Evolutionary conservation across 495 filamentous ascomycete genomes (phyloP).

Genomic region (Penicillium cataractarum): DNA sequence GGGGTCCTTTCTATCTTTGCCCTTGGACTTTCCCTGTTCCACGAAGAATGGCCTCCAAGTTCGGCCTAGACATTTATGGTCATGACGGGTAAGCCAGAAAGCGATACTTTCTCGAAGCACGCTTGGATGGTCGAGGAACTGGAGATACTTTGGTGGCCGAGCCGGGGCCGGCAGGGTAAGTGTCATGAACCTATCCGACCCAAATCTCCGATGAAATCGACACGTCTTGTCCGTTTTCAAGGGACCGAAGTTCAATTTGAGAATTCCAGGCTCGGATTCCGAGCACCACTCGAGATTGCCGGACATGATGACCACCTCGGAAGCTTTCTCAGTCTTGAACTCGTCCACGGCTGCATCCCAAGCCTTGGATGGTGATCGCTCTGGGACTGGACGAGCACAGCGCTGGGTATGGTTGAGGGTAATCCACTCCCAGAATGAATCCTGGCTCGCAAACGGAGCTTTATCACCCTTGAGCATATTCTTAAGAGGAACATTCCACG

Average conservation of each 20-base stretch:
- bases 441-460: constrained; percentile 33
- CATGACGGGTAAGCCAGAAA: constrained; percentile 46
- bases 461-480: constrained; percentile 33
- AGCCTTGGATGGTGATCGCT: constrained; percentile 39
- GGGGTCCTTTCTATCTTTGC: constrained; percentile 29
- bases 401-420: constrained; percentile 31
- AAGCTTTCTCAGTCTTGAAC: constrained; percentile 42
- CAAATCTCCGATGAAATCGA: constrained; percentile 53
- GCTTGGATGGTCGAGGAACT: constrained; percentile 23
- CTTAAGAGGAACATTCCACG: constrained; percentile 40
- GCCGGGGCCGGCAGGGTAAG: constrained; percentile 44
- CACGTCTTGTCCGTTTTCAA: constrained; percentile 49
- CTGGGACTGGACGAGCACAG: constrained; percentile 37
- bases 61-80: constrained; percentile 47
- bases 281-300: constrained; percentile 47
- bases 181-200: constrained; percentile 51
- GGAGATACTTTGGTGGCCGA: constrained; percentile 41
- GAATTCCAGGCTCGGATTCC: constrained; percentile 38
- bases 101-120: constrained; percentile 41
- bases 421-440: constrained; percentile 47
- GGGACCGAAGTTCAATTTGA: constrained; percentile 47
- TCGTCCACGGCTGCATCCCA: constrained; percentile 45
- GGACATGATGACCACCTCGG: constrained; percentile 45
- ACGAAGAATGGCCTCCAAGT: constrained; percentile 53
- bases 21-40: constrained; percentile 45